Evolutionary conservation across 345 rosid genomes (phyloP), one percentile per base, ranked within the genome.

Genomic region (Mallotus nudiflorus): DNA sequence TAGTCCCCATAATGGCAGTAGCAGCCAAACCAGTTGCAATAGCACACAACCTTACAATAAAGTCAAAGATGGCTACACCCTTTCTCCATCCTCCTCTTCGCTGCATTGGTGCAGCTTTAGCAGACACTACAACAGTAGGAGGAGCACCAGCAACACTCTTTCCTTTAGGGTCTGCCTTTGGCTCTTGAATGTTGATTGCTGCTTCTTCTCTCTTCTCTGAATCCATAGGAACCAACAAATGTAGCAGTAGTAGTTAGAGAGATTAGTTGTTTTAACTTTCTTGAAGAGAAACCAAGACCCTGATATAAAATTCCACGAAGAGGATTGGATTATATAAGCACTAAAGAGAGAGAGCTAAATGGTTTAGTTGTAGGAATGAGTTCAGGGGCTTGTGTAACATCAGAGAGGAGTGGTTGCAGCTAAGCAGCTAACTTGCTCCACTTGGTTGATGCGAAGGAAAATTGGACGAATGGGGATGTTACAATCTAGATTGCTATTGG

Each of bases 11-110:
- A 16, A 78, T 27, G 4, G 73, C 35, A 29, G 84, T 55, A 6
- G 90, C 88, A 24, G 84, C 85, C 1, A 86, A 33, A 55, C 80
- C 73, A 29, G 87, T 77, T 0, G 64, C 81, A 3, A 75, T 25
- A 5, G 86, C 90, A 13, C 60, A 33, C 1, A 88, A 72, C 71
- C 90, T 75, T 2, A 83, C 49, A 19, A 82, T 19, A 66, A 88
- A 76, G 79, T 88, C 90, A 19, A 73, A 73, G 45, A 85, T 75
- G 48, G 89, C 89, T 0, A 75, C 42, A 0, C 85, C 86, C 55
- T 77, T 83, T 72, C 71, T 79, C 78, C 69, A 66, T 67, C 86
- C 82, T 65, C 77, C 73, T 14, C 49, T 35, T 2, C 33, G 33
- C 64, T 61, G 54, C 7, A 15, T 39, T 27, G 24, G 65, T 1